Evolutionary conservation across 805 yeast species (phyloP), one percentile per base, ranked within the genome.

Genomic region (Isabelozyma pseudorhagii): DNA sequence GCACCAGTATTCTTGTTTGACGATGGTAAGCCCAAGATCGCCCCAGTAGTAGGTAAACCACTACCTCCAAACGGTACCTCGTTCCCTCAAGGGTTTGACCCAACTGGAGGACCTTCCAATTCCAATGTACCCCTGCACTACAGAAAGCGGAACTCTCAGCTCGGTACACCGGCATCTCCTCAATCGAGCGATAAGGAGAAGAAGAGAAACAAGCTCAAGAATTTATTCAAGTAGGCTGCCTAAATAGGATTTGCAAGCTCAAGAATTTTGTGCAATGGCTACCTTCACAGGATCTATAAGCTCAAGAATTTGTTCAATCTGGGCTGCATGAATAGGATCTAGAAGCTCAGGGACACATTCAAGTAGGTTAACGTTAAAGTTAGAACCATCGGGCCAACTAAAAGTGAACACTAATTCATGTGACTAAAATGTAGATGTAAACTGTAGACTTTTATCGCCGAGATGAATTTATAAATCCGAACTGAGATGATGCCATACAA

Each of bases 1-100:
- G 76, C 79, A 3, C 86, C 86, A 4, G 59, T 58, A 8, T 67
- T 67, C 51, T 62, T 82, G 44, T 65, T 71, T 51, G 78, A 75
- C 45, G 60, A 59, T 21, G 64, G 64, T 8, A 50, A 52, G 36
- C 64, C 64, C 21, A 53, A 53, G 34, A 46, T 45, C 38, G 44
- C 52, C 3, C 45, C 45, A 27, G 40, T 46, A 13, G 28, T 44
- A 15, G 45, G 18, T 28, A 18, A 44, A 25, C 48, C 42, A 25
- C 51, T 49, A 3, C 36, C 36, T 10, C 36, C 36, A 10, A 31
- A 31, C 36, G 46, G 52, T 49, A 34, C 40, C 48, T 41, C 49
- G n/a, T 31, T 31, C n/a, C 40, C 40, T 1, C 40, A 38, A n/a
- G 18, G 15, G 17, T 8, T 15, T 14, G 18, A 14, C 8, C 17